Conservation (phyloP, 768 basidiomycete genomes). For the Lactarius pseudohatsudake region DNA sequence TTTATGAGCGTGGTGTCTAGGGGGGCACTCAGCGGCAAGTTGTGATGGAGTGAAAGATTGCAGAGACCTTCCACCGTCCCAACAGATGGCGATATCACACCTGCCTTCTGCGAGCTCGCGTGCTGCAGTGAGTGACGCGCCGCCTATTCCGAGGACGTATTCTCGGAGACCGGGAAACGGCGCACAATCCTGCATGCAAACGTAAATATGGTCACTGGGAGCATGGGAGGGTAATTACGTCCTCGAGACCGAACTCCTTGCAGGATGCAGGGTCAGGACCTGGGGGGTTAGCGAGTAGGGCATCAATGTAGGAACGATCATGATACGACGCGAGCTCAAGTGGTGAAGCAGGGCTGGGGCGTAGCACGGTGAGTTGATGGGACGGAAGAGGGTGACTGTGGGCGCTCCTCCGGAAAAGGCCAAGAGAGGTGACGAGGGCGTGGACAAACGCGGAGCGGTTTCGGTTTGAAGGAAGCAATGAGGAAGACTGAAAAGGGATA, state of each 20-base stretch:
- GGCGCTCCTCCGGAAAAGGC: slow-evolving; percentile 22
- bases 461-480: slow-evolving; percentile 35
- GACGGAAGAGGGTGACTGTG: background rate
- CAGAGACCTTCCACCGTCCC: slow-evolving; percentile 84
- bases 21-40: background rate
- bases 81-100: slow-evolving; percentile 70
- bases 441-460: slow-evolving; percentile 35
- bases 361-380: slow-evolving; percentile 11
- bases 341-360: slow-evolving; percentile 14
- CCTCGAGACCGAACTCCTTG: slow-evolving; percentile 57
- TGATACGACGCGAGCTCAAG: slow-evolving; percentile 25
- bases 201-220: background rate
- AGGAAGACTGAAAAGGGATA: slow-evolving; percentile 28
- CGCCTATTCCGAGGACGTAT: slow-evolving; percentile 72
- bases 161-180: slow-evolving; percentile 64
- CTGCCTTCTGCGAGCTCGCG: slow-evolving; percentile 50
- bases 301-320: slow-evolving; percentile 22
- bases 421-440: slow-evolving; percentile 31
- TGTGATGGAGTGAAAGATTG: slow-evolving; percentile 1
- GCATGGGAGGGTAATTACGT: slow-evolving; percentile 41
- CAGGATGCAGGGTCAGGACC: slow-evolving; percentile 27
- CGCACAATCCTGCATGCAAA: slow-evolving; percentile 69
- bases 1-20: slow-evolving; percentile 82
- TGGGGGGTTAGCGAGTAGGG: slow-evolving; percentile 14
- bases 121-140: slow-evolving; percentile 76